phyloP scores from a whole-genome alignment of 129 eudicot species.

The Centaurea solstitialis region DNA sequence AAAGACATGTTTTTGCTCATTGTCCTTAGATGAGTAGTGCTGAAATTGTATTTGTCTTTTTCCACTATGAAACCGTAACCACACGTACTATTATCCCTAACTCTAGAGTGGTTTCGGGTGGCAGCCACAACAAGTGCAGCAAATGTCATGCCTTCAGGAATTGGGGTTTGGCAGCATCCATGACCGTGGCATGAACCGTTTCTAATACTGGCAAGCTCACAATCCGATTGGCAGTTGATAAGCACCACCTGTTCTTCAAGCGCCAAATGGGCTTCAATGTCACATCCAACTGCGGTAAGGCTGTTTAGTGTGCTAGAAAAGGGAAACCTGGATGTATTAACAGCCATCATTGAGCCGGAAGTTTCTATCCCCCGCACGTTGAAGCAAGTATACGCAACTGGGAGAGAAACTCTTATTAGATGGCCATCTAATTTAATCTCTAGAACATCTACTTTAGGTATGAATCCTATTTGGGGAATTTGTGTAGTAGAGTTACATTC shows the following conservation, averaged over 20 bases:
- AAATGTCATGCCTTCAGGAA: background rate
- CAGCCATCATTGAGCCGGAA: background rate
- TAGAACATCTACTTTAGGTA: background rate
- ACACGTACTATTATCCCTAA: background rate
- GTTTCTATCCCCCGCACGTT: background rate
- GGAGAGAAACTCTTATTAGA: slow-evolving; percentile 17
- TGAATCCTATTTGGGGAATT: no score
- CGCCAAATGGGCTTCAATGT: background rate
- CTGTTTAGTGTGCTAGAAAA: slow-evolving; percentile 14
- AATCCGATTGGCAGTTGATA: background rate
- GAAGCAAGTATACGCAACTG: slow-evolving; percentile 23
- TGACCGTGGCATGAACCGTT: background rate
- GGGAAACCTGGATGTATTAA: slow-evolving; percentile 16
- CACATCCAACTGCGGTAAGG: slow-evolving; percentile 12
- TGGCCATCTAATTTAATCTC: slow-evolving; percentile 12
- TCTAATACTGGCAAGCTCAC: background rate
- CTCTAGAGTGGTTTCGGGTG: background rate
- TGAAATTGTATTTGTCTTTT: background rate
- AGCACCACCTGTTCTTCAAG: background rate
- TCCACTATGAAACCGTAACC: slow-evolving; percentile 32
- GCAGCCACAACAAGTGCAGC: background rate
- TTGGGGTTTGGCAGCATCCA: background rate
- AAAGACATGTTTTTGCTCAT: slow-evolving; percentile 1
- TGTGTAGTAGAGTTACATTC: no score
- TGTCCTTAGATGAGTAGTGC: background rate